Base-by-base conservation (phyloP, 2,329 filamentous ascomycete genomes). In the Curvularia sp. region DNA sequence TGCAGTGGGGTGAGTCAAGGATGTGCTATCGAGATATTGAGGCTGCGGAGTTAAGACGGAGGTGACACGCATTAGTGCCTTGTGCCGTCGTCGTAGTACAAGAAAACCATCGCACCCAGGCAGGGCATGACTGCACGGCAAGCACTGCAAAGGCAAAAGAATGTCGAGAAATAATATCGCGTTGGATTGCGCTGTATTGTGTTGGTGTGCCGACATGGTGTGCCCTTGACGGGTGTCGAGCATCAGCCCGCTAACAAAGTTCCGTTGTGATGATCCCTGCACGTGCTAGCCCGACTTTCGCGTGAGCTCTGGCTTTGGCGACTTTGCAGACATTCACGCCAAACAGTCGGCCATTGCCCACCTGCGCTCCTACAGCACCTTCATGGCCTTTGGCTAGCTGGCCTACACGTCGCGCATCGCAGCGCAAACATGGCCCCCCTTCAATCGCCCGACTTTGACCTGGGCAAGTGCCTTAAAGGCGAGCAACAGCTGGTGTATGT, bases 401-500 rank as follows among this genome's bases (percentile, higher is more conserved):
- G 46, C 34, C 27, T n/a, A 46, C 48, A 47, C 42, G 46, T 61
- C 65, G 74, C 75, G 74, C 74, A 75, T 59, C 62, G 59, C 60
- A 69, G 74, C 73, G 75, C 74, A 61, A 69, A 57, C 66, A 78
- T 78, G 76, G 72, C 76, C 55, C 68, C 75, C 50, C 61, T 67
- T 34, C 65, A 64, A 60, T 61, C 66, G 43, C 59, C 68, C 64
- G 83, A 85, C 76, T 92, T 93, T 74, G 87, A 92, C 74, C 84
- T 97, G 78, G 90, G 92, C 79, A 88, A 90, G 75, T 96, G 92
- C 80, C 84, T 98, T 72, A 89, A 86, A 70, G 91, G 92, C 80
- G 88, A 94, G 77, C 86, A 86, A 72, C 85, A 89, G 74, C 83
- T 97, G 72, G 84, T 97, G 90, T 96, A 84, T 76, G 88, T 83